Percentiles rank a stretch among this genome's conserved stretches.
phyloP scores from a whole-genome alignment of 371 early-diverging fungal genomes.

The Mucor saturninus region DNA sequence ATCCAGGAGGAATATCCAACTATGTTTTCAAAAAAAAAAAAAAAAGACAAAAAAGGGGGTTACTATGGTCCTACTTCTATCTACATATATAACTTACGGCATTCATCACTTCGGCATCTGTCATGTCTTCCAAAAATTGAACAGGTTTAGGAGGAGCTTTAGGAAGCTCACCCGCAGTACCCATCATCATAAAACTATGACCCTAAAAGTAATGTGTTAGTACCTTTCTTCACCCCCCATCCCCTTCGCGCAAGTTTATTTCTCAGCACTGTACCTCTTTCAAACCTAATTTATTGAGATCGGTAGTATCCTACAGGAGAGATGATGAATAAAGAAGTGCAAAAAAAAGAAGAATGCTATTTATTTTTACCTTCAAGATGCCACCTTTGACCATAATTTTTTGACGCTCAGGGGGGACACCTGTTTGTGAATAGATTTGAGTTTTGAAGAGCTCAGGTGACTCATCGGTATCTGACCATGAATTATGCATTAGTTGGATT shows the following conservation, averaged over 20 bases:
- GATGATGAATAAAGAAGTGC: neutral
- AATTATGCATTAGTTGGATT: neutral
- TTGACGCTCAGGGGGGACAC: slow-evolving; percentile 92
- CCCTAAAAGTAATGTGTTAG: slow-evolving; percentile 37
- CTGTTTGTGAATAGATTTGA: slow-evolving; percentile 91
- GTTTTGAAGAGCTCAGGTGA: slow-evolving; percentile 85
- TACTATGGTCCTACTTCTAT: neutral
- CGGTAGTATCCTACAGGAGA: slow-evolving; percentile 70
- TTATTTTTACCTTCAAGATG: slow-evolving; percentile 77
- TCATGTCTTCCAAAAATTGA: slow-evolving; percentile 92
- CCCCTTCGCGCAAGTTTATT: neutral
- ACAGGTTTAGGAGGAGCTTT: slow-evolving; percentile 72
- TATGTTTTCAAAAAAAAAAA: slow-evolving; percentile 28
- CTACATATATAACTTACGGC: slow-evolving; percentile 59
- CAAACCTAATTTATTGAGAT: slow-evolving; percentile 65
- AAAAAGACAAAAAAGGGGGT: no score
- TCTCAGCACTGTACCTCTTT: slow-evolving; percentile 58
- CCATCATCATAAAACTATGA: slow-evolving; percentile 90
- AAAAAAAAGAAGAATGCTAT: neutral
- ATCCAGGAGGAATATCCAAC: slow-evolving; percentile 87
- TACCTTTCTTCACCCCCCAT: neutral
- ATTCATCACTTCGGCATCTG: slow-evolving; percentile 83
- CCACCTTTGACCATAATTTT: slow-evolving; percentile 95
- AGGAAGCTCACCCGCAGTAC: slow-evolving; percentile 89
- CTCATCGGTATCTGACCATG: slow-evolving; percentile 64